These are phyloP conservation scores for Heteromeles arbutifolia DNA, from an alignment of 306 rosid species.

Conservation along the genomic window DNA sequence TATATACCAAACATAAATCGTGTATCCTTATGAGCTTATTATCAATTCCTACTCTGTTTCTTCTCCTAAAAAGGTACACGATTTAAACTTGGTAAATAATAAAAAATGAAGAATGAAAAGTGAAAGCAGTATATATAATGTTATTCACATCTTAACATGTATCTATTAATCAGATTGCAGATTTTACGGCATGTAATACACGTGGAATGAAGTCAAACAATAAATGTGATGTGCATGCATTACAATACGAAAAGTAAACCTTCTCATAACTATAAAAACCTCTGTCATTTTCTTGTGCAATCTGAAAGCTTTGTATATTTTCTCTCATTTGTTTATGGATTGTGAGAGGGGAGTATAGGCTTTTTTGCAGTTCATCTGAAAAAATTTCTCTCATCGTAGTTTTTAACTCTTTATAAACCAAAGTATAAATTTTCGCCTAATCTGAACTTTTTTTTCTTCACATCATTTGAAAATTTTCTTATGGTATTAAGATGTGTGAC, in stretches of 20 bases:
- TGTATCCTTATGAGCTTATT: too few relatives aligned
- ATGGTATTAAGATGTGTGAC: neutral
- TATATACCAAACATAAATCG: too few relatives aligned
- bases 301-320: neutral
- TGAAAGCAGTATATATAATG: constrained; percentile 27
- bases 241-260: neutral
- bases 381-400: too few relatives aligned
- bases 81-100: neutral
- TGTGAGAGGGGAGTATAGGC: neutral
- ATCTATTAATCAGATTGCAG: neutral
- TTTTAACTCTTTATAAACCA: constrained; percentile 22
- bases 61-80: constrained; percentile 4
- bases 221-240: neutral
- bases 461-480: neutral
- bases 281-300: neutral
- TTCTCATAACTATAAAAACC: neutral
- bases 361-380: too few relatives aligned
- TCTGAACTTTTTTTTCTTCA: neutral
- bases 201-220: neutral
- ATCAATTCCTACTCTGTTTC: constrained; percentile 20
- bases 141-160: neutral
- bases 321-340: neutral
- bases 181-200: neutral
- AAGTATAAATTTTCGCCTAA: neutral
- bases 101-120: neutral